These are phyloP conservation scores for Blastobotrys arbuscula DNA, from an alignment of 1,139 yeast genomes.

Conservation along the genomic window DNA sequence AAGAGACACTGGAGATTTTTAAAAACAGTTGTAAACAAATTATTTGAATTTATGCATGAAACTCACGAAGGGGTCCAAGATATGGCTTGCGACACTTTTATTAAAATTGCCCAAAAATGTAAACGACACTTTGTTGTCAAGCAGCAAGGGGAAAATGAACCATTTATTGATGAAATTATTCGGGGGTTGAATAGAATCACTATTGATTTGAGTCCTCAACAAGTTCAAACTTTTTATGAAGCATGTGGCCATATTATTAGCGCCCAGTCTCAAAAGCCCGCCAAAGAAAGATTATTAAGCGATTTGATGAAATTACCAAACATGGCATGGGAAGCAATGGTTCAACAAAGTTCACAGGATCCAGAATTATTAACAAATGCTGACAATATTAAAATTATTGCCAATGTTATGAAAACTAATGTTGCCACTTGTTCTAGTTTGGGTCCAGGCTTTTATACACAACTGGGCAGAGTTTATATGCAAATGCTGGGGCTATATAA, in stretches of 20 bases:
- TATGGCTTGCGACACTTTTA: conserved; percentile 99
- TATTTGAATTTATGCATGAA: conserved; percentile 98
- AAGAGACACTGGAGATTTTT: conserved; percentile 98
- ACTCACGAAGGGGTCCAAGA: conserved; percentile 99
- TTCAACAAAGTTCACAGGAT: conserved; percentile 80
- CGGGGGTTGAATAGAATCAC: conserved; percentile 78
- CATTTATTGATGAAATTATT: conserved; percentile 87
- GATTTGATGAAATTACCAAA: conserved; percentile 90
- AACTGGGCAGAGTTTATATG: conserved; percentile 76
- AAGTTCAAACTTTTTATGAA: conserved; percentile 94
- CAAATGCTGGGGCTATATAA: conserved; percentile 87
- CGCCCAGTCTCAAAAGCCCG: conserved; percentile 63
- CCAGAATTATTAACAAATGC: conserved; percentile 78
- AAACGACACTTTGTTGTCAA: conserved; percentile 88
- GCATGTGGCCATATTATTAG: conserved; percentile 94
- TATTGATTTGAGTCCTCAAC: conserved; percentile 92
- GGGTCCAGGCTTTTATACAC: conserved; percentile 89
- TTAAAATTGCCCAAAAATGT: conserved; percentile 91
- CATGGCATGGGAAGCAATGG: conserved; percentile 88
- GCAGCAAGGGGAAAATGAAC: conserved; percentile 83
- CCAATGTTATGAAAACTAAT: conserved; percentile 89
- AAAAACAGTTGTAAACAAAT: conserved; percentile 89
- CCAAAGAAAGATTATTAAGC: conserved; percentile 64
- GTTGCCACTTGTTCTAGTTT: conserved; percentile 89
- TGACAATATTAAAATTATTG: conserved; percentile 86